Conservation (phyloP, 306 rosid genomes). For the Albizia julibrissin region DNA sequence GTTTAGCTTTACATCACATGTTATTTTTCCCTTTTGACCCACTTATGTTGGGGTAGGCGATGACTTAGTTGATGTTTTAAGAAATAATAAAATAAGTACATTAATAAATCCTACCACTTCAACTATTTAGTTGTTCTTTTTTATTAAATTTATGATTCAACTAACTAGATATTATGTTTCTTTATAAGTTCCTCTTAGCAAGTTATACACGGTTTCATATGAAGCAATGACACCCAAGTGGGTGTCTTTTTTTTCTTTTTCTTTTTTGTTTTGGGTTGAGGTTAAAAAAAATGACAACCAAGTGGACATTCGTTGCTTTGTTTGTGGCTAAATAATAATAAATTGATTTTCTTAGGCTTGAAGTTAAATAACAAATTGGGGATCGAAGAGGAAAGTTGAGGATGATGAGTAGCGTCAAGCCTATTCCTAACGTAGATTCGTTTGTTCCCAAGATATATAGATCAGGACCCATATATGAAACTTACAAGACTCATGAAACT, state of each 20-base stretch:
- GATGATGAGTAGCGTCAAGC: not conserved
- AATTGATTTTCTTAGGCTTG: not conserved
- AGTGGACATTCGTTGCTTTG: not conserved
- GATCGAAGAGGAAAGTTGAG: not conserved
- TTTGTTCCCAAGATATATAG: not conserved
- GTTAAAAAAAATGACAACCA: not conserved
- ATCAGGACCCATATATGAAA: too few relatives aligned
- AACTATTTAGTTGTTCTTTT: not conserved
- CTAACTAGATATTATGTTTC: not conserved
- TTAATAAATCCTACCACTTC: not conserved
- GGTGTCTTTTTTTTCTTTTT: too few relatives aligned
- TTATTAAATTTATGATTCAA: not conserved
- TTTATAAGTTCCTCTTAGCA: not conserved
- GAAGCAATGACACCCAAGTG: not conserved
- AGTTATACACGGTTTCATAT: not conserved
- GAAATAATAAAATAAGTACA: not conserved
- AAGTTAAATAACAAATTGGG: not conserved
- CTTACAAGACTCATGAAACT: not conserved
- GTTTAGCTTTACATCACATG: not conserved
- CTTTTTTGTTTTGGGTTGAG: too few relatives aligned
- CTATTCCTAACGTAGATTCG: not conserved
- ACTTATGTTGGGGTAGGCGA: not conserved
- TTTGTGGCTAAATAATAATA: not conserved
- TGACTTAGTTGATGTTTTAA: not conserved
- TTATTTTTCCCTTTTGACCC: not conserved